These are phyloP conservation scores for Pharus latifolius DNA, from an alignment of 176 grass and related monocot genomes.

Conservation along the genomic window DNA sequence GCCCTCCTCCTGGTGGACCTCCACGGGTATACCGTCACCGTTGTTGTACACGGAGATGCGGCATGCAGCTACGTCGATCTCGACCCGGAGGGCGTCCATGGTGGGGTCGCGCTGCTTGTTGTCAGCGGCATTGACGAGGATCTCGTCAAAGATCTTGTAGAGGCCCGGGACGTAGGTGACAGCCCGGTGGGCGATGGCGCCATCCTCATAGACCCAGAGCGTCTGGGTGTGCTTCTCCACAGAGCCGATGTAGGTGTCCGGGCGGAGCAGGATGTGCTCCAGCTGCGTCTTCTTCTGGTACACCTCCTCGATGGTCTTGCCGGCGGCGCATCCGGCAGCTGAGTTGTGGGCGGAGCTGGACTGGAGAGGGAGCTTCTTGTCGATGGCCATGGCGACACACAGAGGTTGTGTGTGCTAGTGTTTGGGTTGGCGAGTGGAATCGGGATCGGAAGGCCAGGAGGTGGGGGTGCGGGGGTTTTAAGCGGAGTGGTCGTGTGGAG, in stretches of 20 bases:
- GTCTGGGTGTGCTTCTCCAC: conserved; percentile 56
- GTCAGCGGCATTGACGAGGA: conserved; percentile 92
- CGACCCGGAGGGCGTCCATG: conserved; percentile 73
- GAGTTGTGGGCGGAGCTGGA: conserved; percentile 74
- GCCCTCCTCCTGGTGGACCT: conserved; percentile 78
- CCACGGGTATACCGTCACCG: conserved; percentile 77
- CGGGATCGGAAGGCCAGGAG: not conserved
- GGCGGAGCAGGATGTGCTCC: conserved; percentile 88
- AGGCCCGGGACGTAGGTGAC: conserved; percentile 83
- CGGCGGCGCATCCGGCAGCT: conserved; percentile 10
- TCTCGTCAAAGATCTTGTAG: conserved; percentile 99
- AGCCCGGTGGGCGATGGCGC: conserved; percentile 42
- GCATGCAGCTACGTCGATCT: conserved; percentile 52
- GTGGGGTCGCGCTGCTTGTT: conserved; percentile 92
- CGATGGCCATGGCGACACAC: conserved; percentile 45
- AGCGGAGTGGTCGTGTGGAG: not conserved
- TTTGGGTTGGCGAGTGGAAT: not conserved
- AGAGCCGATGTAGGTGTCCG: conserved; percentile 87
- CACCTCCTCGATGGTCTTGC: conserved; percentile 82
- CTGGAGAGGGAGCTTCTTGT: conserved; percentile 42
- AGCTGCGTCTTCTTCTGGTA: conserved; percentile 88
- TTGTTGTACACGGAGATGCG: conserved; percentile 77
- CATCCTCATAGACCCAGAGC: conserved; percentile 70
- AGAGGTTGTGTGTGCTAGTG: conserved; percentile 33
- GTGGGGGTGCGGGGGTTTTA: not conserved